phyloP scores from a whole-genome alignment of 2,329 filamentous ascomycete species.

The Diaporthe ilicicola region DNA sequence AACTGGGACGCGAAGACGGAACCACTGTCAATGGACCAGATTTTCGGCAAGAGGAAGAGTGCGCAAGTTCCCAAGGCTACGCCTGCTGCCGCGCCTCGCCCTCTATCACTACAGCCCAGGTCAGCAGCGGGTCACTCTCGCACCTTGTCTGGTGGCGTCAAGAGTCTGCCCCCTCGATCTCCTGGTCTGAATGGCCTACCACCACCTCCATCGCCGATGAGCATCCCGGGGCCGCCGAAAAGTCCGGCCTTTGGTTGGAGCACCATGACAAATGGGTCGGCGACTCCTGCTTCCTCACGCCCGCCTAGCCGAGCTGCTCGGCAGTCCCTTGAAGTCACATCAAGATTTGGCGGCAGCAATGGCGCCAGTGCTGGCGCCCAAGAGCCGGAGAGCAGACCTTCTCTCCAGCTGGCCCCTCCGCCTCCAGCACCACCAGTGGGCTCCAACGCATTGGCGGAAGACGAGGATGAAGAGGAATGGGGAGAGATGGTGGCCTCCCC shows the following conservation, averaged over 20 bases:
- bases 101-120: conserved; percentile 15
- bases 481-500: conserved; percentile 66
- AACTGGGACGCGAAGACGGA: conserved; percentile 67
- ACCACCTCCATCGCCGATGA: conserved; percentile 30
- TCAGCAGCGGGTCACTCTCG: conserved; percentile 24
- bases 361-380: not conserved
- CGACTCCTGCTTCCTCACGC: conserved; percentile 29
- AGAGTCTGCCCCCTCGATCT: conserved; percentile 27
- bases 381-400: conserved; percentile 22
- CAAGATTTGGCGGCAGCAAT: not conserved
- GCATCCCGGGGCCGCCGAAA: conserved; percentile 28
- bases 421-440: conserved; percentile 3
- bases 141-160: conserved; percentile 16
- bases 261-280: conserved; percentile 20
- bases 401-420: conserved; percentile 18
- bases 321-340: conserved; percentile 23
- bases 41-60: conserved; percentile 50
- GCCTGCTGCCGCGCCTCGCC: conserved; percentile 37
- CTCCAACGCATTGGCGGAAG: conserved; percentile 33
- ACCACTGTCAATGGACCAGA: conserved; percentile 57
- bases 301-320: conserved; percentile 25
- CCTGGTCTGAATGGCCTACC: conserved; percentile 27
- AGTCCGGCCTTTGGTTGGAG: conserved; percentile 31
- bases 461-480: conserved; percentile 65
- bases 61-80: conserved; percentile 39